Conservation (phyloP, 257 asterid species). For the Fraxinus pennsylvanica region DNA sequence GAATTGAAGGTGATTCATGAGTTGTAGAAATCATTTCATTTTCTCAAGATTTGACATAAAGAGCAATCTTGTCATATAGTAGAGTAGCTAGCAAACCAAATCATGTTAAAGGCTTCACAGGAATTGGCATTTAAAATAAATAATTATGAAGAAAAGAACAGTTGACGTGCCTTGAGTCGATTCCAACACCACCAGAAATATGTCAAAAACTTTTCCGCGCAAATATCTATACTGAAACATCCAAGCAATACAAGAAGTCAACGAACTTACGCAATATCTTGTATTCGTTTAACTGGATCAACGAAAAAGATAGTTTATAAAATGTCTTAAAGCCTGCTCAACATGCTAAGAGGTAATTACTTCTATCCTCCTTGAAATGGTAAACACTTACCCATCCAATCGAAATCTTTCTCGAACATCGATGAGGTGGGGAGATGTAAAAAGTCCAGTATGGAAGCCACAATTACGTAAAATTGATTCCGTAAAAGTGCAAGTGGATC, state of each 20-base stretch:
- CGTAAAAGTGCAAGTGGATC: constrained; percentile 86
- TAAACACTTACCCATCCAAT: constrained; percentile 72
- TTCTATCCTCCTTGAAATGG: constrained; percentile 8
- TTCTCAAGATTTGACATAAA: background rate
- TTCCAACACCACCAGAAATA: constrained; percentile 97
- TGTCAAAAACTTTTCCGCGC: constrained; percentile 80
- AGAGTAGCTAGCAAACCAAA: background rate
- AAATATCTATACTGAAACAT: constrained; percentile 61
- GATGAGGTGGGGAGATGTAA: constrained; percentile 97
- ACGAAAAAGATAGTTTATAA: background rate
- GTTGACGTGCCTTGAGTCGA: constrained; percentile 68
- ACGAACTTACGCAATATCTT: background rate
- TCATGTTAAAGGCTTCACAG: background rate
- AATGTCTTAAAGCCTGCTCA: constrained; percentile 15
- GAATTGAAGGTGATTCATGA: background rate
- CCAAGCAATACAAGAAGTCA: constrained; percentile 22
- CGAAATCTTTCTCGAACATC: constrained; percentile 96
- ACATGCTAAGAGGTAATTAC: constrained; percentile 6
- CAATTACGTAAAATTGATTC: constrained; percentile 90
- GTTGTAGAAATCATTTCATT: background rate
- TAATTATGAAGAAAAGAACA: background rate
- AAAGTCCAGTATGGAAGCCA: constrained; percentile 93
- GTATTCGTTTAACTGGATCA: constrained; percentile 16
- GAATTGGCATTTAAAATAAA: background rate
- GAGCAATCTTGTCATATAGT: background rate